Percentiles rank a stretch among this genome's conserved stretches.
These are phyloP conservation scores for Emmonsiellopsis sp. DNA, from an alignment of 2,329 filamentous ascomycete genomes.

Conservation along the genomic window DNA sequence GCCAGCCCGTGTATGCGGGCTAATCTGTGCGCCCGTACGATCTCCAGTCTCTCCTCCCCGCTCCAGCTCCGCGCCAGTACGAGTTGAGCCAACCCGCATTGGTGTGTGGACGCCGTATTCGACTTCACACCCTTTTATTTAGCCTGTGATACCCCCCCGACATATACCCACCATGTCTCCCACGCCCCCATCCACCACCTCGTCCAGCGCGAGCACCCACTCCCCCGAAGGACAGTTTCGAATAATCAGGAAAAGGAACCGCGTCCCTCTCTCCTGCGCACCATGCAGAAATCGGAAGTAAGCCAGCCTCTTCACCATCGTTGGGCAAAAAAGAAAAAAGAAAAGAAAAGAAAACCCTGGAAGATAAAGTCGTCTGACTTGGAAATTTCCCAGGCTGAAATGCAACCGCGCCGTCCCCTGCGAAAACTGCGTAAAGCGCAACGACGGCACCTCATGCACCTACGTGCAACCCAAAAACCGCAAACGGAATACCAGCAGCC, in stretches of 20 bases:
- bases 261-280: conserved; percentile 82
- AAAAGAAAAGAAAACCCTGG: neutral
- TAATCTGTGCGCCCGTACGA: no score
- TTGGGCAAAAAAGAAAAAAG: neutral
- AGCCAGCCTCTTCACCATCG: conserved; percentile 17
- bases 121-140: no score
- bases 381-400: conserved; percentile 52
- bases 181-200: conserved; percentile 48
- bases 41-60: no score
- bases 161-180: conserved; percentile 22
- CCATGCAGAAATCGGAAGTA: conserved; percentile 89
- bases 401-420: conserved; percentile 87
- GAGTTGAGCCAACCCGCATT: no score
- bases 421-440: conserved; percentile 88
- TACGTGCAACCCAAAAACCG: conserved; percentile 78
- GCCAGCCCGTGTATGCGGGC: no score
- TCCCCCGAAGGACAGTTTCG: conserved; percentile 81
- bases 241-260: conserved; percentile 83
- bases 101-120: no score
- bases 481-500: conserved; percentile 55
- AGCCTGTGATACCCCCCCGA: no score
- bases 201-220: conserved; percentile 61
- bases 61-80: no score
- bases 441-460: conserved; percentile 69
- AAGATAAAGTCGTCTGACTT: neutral